Conservation (phyloP, 495 filamentous ascomycete genomes). For the Penicillium maclennaniae region DNA sequence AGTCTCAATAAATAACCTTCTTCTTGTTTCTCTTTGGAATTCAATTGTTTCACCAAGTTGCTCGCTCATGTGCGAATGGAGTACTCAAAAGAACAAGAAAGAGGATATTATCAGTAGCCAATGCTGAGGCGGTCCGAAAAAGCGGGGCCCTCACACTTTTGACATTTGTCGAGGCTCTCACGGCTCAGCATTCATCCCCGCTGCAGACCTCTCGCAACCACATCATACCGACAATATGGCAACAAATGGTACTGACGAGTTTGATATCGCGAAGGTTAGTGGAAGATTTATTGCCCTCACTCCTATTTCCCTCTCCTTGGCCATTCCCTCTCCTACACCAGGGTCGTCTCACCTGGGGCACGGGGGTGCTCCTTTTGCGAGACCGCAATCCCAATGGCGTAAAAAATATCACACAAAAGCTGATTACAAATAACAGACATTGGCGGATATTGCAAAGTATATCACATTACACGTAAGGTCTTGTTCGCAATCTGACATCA, state of each 20-base stretch:
- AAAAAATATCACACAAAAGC: neutral
- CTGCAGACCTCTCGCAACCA: neutral
- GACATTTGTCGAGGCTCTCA: neutral
- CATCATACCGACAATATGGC: neutral
- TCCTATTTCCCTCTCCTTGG: neutral
- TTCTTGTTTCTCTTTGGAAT: too few relatives aligned
- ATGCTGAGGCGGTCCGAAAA: neutral
- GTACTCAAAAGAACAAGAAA: too few relatives aligned
- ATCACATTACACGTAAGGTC: neutral
- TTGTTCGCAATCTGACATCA: constrained; percentile 7
- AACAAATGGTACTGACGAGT: neutral
- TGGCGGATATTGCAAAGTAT: constrained; percentile 10
- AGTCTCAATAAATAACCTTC: too few relatives aligned
- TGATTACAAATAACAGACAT: neutral
- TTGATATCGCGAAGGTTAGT: constrained; percentile 3
- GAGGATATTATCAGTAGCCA: too few relatives aligned
- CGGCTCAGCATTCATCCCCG: neutral
- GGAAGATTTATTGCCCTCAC: neutral
- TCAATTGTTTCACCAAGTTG: too few relatives aligned
- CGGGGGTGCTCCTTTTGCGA: neutral
- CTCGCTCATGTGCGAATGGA: too few relatives aligned
- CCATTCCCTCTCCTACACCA: neutral
- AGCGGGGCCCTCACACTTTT: neutral
- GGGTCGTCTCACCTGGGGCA: too few relatives aligned
- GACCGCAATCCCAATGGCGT: neutral